Conservation (phyloP, 163 green algal genomes). For the Chlorella variabilis region DNA sequence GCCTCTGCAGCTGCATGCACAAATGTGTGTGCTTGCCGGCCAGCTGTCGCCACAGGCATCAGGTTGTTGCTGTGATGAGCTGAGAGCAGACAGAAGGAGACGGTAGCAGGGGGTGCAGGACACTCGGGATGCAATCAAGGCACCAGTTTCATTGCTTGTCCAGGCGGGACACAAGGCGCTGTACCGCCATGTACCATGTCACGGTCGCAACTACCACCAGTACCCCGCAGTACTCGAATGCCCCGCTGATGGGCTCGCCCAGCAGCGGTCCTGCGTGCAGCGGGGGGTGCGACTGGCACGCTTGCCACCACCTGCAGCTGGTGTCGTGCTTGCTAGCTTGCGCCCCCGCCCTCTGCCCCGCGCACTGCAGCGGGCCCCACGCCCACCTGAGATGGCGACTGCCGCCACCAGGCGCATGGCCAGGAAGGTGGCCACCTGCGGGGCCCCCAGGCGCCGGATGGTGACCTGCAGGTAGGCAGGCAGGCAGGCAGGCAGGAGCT, state of each 20-base stretch:
- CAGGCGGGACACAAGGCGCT: background rate
- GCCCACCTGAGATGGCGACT: background rate
- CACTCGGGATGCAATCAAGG: no score
- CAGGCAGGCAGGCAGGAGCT: no score
- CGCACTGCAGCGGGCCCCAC: no score
- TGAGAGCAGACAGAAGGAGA: no score
- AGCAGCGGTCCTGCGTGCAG: background rate
- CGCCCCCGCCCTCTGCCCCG: no score
- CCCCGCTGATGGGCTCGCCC: background rate
- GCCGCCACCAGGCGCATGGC: constrained; percentile 2
- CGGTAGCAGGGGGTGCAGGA: no score
- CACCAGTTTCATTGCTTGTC: background rate
- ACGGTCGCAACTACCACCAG: background rate
- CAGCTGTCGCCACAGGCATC: no score
- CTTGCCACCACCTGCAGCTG: no score
- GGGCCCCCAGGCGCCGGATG: constrained; percentile 1
- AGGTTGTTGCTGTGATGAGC: no score
- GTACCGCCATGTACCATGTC: background rate
- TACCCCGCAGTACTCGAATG: background rate
- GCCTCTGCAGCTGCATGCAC: no score
- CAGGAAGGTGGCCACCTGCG: background rate
- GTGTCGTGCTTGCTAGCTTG: no score
- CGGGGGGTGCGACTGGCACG: background rate
- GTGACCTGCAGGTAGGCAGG: background rate
- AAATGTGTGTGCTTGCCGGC: no score